Base-by-base conservation (phyloP, 2,329 filamentous ascomycete genomes). In the Knoxdaviesia capensis region DNA sequence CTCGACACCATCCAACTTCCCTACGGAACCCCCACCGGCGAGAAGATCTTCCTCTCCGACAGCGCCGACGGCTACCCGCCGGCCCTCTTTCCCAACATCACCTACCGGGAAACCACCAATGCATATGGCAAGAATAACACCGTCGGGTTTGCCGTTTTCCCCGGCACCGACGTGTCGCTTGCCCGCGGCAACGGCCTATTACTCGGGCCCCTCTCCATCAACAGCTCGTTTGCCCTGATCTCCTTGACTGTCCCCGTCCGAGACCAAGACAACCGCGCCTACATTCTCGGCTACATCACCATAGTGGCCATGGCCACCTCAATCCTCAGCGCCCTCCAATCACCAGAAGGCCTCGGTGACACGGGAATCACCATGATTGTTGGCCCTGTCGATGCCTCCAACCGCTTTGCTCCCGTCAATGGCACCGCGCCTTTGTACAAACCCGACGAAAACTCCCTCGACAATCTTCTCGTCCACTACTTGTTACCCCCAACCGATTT, bases 251-350 rank as follows among this genome's bases (percentile, higher is more conserved):
- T 88, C 10, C 83, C 86, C 0, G 74, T 94, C 42, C 69, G 82
- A 45, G 76, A 80, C 53, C 80, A 77, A 48, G 65, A 66, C 2
- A 68, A 69, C 2, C 55, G 59, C 36, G 61, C 61, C 4, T 75
- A 80, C 47, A 71, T 88, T 1, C 65, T 94, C 5, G 87, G 84
- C 2, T 94, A 85, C 63, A 71, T 94, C 62, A 93, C 85, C 1
- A 62, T 88, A 2, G 65, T 93, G n/a, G 69, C 81, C 43, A 72
- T 81, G 43, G 78, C 78, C 2, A 60, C 62, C 4, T 66, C 79
- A 1, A 63, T 90, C 4, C 61, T 75, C n/a, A 57, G 66, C 38
- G 68, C 85, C 1, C 61, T 77, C 30, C 58, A 61, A 11, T 80
- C 78, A 2, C 60, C 65, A 2, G 80, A 86, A 54, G 84, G 83